Percentiles rank a stretch among this genome's conserved stretches.
Evolutionary conservation across 306 rosid species (phyloP).

Genomic region (Acacia crassicarpa): DNA sequence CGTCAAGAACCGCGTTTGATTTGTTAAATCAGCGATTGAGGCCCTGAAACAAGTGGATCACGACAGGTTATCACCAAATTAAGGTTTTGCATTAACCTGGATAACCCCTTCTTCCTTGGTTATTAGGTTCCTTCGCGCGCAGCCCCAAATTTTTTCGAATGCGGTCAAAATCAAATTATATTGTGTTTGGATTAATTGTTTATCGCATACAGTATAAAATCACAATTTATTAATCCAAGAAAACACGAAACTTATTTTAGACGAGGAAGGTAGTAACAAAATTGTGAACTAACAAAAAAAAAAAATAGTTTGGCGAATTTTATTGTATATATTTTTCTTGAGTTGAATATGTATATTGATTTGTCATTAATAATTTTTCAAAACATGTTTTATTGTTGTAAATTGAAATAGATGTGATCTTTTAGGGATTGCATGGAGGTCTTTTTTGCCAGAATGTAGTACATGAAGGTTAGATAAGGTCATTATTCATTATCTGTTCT

Average conservation of each 20-base stretch:
- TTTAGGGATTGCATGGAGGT: not conserved
- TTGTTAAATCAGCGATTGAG: not conserved
- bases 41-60: not conserved
- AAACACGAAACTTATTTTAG: too few species aligned
- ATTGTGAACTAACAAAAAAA: too few species aligned
- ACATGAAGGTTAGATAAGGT: not conserved
- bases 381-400: not conserved
- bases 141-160: not conserved
- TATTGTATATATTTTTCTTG: not conserved
- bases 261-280: too few species aligned
- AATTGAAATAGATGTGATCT: not conserved
- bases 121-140: not conserved
- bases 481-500: not conserved
- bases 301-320: not conserved
- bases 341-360: not conserved
- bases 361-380: not conserved
- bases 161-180: not conserved
- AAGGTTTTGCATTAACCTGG: not conserved
- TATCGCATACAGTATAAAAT: too few species aligned
- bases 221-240: too few species aligned
- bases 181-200: too few species aligned
- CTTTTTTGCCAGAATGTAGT: too few species aligned
- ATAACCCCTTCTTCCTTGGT: not conserved
- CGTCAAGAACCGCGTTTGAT: not conserved
- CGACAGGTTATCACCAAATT: too few species aligned